phyloP scores from a whole-genome alignment of 164 flowering plant genomes.

The Vitis riparia region DNA sequence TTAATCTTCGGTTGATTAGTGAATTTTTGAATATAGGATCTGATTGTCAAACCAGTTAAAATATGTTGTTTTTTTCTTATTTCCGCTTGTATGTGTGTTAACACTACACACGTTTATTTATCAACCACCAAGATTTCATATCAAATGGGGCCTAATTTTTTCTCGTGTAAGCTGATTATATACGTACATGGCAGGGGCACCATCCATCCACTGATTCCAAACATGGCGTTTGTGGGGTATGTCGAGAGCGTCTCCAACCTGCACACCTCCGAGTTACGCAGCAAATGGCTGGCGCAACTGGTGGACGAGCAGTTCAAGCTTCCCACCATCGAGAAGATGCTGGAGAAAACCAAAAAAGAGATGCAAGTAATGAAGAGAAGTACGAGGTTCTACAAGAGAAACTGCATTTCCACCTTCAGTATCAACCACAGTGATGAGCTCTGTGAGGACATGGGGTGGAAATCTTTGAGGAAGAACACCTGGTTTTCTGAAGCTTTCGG shows the following conservation, averaged over 20 bases:
- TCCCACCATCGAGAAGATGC: slow-evolving; percentile 68
- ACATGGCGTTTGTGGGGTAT: slow-evolving; percentile 87
- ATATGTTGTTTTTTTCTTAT: no score
- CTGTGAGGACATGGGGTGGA: slow-evolving; percentile 93
- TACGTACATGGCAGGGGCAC: slow-evolving; percentile 47
- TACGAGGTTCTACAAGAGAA: slow-evolving; percentile 83
- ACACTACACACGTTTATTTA: no score
- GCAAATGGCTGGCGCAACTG: slow-evolving; percentile 74
- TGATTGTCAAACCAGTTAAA: no score
- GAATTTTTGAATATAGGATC: no score
- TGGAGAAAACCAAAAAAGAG: slow-evolving; percentile 56
- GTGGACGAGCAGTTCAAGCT: slow-evolving; percentile 66
- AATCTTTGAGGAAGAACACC: slow-evolving; percentile 74
- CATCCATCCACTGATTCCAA: slow-evolving; percentile 81
- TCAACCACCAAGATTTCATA: no score
- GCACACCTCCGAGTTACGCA: slow-evolving; percentile 77
- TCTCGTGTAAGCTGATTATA: no score
- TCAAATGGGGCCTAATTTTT: no score
- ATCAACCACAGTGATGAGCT: slow-evolving; percentile 86
- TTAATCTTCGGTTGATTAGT: no score
- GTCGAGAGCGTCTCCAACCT: slow-evolving; percentile 78
- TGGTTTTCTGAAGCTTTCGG: slow-evolving; percentile 76
- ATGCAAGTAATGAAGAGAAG: slow-evolving; percentile 63
- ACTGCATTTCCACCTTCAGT: slow-evolving; percentile 84
- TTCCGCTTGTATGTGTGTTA: no score